These are phyloP conservation scores for Alternaria arborescens DNA, from an alignment of 2,329 filamentous ascomycete species.

Conservation along the genomic window DNA sequence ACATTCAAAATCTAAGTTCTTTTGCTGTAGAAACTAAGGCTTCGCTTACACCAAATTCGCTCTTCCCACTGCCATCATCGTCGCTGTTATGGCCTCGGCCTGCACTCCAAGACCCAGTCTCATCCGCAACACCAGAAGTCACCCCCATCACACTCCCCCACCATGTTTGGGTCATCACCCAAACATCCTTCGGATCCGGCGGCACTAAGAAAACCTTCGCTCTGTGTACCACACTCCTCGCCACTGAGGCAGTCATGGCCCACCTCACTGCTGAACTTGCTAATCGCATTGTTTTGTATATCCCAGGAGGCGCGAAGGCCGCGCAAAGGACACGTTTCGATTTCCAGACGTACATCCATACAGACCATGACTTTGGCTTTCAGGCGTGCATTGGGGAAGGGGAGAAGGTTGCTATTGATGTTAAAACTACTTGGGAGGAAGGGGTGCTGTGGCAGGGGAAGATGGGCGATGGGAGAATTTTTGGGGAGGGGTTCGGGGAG, in stretches of 20 bases:
- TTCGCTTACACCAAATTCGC: neutral
- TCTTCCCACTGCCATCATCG: neutral
- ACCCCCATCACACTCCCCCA: too few species aligned
- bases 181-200: neutral
- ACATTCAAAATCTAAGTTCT: neutral
- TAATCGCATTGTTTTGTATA: too few species aligned
- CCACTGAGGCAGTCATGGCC: neutral
- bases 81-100: neutral
- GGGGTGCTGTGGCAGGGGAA: neutral
- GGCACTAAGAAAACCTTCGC: neutral
- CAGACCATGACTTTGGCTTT: neutral
- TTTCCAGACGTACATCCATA: neutral
- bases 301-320: neutral
- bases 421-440: neutral
- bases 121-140: neutral
- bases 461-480: neutral
- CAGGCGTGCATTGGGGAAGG: neutral
- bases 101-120: neutral
- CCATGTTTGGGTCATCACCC: neutral
- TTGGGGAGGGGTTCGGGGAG: neutral
- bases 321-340: neutral
- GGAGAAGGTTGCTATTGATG: neutral
- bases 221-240: neutral
- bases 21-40: neutral
- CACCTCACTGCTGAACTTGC: neutral